Base-by-base conservation (phyloP, 1,139 yeast genomes). In the Protomyces inundatus region DNA sequence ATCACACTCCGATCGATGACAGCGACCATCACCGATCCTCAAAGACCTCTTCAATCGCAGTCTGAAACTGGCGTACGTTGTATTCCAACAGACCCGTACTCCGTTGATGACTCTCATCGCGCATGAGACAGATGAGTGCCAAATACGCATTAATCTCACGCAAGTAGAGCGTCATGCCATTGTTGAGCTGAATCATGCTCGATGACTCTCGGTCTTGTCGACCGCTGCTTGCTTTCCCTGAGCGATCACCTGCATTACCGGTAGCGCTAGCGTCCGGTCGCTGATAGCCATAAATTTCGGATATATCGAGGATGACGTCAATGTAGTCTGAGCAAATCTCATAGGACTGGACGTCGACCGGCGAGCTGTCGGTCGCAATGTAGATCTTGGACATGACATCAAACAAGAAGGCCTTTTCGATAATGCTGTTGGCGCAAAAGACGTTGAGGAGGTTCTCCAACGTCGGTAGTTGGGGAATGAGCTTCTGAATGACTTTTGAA, bases 291-390 rank as follows among this genome's bases (percentile, higher is more conserved):
- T 77, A 78, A 35, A 77, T 71, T 33, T 70, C 69, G 60, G 90
- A 95, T 67, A 93, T 77, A 72, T 93, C 98, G 46, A 90, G 86
- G 3, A 97, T 87, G 23, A 93, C 95, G 74, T 93, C 98, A 64
- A 93, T 91, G 72, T 91, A 93, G 72, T 93, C 98, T 0, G 97
- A 95, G 75, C 98, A 93, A 1, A 91, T 96, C 74, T 93, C 98
- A 73, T 93, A 93, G 0, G 95, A 88, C 71, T 90, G 96, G 37
- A 90, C 88, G 75, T 93, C 98, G 39, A 91, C 97, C 0, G 98
- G 97, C 1, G 93, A 85, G 0, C 96, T 88, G 74, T 93, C 98
- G 0, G 98, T 93, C 3, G 98, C 97, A 55, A 93, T 91, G 73
- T 93, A 93, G 37, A 93, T 88, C 75, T 93, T 93, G n/a, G 96